Evolutionary conservation across 352 stramenopile species (phyloP).

Genomic region (Pythium aquatile): DNA sequence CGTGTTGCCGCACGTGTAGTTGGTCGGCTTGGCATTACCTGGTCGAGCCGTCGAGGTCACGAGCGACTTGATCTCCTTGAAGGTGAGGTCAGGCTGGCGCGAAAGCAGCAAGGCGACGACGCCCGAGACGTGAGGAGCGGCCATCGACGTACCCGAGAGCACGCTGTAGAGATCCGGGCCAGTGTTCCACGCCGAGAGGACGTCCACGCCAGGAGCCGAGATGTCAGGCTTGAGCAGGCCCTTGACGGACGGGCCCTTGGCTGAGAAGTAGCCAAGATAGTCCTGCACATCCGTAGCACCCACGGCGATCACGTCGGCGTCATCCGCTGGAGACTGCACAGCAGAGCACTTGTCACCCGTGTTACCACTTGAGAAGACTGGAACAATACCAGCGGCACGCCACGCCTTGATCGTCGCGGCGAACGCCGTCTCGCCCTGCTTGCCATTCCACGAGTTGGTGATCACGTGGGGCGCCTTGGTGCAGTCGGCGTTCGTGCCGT

Average conservation of each 20-base stretch:
- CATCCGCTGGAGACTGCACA: constrained; percentile 14
- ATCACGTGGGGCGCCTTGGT: constrained; percentile 12
- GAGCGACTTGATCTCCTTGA: constrained; percentile 9
- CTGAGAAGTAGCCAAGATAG: constrained; percentile 9
- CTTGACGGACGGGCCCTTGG: neutral
- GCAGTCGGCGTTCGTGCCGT: constrained; percentile 1
- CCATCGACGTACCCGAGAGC: constrained; percentile 29
- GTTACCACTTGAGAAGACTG: constrained; percentile 28
- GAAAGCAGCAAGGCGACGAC: constrained; percentile 22
- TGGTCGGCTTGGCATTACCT: neutral
- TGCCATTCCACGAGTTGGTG: constrained; percentile 27
- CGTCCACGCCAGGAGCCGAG: constrained; percentile 7
- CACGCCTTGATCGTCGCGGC: constrained; percentile 18
- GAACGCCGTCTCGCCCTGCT: constrained; percentile 6
- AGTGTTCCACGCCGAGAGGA: constrained; percentile 14
- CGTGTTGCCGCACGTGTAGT: constrained; percentile 20
- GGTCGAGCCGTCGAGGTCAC: neutral
- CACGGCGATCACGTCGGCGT: constrained; percentile 22
- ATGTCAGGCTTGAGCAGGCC: constrained; percentile 6
- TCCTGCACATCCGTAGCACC: constrained; percentile 14
- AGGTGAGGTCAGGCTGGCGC: neutral
- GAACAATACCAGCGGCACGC: constrained; percentile 24
- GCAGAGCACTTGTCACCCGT: constrained; percentile 2
- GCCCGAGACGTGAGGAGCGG: constrained; percentile 29
- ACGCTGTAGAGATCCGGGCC: constrained; percentile 22